Conservation (phyloP, 225 moss, liverwort and hornwort genomes). For the Climacium dendroides region DNA sequence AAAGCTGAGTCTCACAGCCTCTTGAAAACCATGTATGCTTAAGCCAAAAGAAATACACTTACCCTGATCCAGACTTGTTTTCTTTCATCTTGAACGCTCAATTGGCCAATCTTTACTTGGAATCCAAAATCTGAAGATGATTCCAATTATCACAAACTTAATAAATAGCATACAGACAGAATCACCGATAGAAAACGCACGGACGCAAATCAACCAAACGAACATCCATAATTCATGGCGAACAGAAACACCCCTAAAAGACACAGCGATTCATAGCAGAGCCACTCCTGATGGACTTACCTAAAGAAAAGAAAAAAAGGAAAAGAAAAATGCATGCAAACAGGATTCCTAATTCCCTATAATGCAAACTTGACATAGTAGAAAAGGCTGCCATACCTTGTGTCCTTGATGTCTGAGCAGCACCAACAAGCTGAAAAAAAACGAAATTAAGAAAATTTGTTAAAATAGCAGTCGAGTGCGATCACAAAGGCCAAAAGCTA, state of each 20-base stretch:
- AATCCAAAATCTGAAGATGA: background rate
- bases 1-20: background rate
- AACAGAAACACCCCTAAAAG: background rate
- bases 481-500: background rate
- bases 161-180: background rate
- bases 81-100: background rate
- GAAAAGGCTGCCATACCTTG: background rate
- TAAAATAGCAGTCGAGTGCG: background rate
- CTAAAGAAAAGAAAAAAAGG: background rate
- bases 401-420: background rate
- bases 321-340: background rate
- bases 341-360: background rate
- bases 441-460: background rate
- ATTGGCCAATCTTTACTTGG: background rate
- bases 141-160: background rate
- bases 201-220: background rate
- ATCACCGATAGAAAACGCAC: background rate
- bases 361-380: background rate
- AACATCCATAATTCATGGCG: background rate
- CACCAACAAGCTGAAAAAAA: background rate
- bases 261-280: background rate
- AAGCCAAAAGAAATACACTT: background rate
- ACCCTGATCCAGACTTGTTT: conserved; percentile 2
- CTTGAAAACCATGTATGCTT: background rate
- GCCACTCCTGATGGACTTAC: background rate